Base-by-base conservation (phyloP, 2,329 filamentous ascomycete genomes). In the Elsinoe ampelina region DNA sequence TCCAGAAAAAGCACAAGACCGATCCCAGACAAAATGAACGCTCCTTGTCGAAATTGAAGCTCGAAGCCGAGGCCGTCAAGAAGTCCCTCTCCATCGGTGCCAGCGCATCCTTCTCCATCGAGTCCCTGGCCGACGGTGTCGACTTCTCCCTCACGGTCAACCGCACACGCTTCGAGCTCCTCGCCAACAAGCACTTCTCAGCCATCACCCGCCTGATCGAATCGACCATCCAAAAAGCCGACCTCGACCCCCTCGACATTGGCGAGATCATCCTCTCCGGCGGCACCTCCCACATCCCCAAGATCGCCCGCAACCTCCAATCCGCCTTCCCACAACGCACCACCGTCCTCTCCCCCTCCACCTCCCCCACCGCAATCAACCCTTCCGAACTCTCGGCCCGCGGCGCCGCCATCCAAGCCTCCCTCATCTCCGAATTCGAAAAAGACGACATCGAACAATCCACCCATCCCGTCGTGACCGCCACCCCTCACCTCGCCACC, bases 131-230 rank as follows among this genome's bases (percentile, higher is more conserved):
- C 5, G 87, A 92, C 62, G 93, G 93, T 60, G 80, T 91, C 64
- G 93, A 98, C 75, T 98, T 92, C 75, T 84, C 87, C 63, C 84
- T 87, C 61, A 95, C 89, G 62, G 85, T 98, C 73, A 98, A 97
- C 82, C 81, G 93, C 66, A 81, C 92, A 64, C 85, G 93, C 64
- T 98, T 92, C 74, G 93, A 98, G 75, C 85, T 93, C 63, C 80
- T 96, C 58, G 86, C 82, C 55, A 83, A 84, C 71, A 92, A 95
- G 77, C 83, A 93, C 58, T 92, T 97, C 65, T 83, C 85, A 62
- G 87, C 89, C 62, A 91, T 98, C 77, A 90, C 86, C 71, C 83
- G 87, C 62, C 78, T 97, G 58, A 85, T 96, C 58, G 84, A 91
- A 72, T 80, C 86, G 63, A 90, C 83, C 55, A 80, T 98, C 62